phyloP scores from a whole-genome alignment of 2,329 filamentous ascomycete species.

The Aureobasidium sp. region DNA sequence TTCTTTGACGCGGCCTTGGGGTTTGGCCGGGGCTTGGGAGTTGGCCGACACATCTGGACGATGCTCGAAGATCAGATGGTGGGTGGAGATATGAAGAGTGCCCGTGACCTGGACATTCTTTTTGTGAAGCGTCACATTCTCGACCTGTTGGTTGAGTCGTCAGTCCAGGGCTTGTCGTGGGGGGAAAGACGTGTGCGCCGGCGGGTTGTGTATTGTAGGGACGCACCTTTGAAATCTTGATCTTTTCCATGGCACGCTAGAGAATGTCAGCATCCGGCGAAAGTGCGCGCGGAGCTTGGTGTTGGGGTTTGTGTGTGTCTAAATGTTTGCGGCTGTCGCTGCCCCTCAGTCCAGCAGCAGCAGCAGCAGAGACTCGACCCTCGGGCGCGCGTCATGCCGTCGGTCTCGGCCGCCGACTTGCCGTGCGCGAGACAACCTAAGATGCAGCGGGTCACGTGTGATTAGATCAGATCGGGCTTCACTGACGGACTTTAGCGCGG shows the following conservation, averaged over 20 bases:
- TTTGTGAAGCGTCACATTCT: conserved; percentile 54
- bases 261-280: neutral
- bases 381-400: neutral
- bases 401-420: neutral
- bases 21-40: conserved; percentile 28
- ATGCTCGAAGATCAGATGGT: conserved; percentile 60
- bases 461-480: neutral
- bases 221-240: conserved; percentile 11
- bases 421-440: neutral
- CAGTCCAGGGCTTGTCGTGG: neutral
- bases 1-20: conserved; percentile 52
- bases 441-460: neutral
- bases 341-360: neutral
- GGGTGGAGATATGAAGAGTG: conserved; percentile 55
- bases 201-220: neutral
- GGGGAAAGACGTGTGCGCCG: neutral
- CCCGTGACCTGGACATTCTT: conserved; percentile 51
- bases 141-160: conserved; percentile 36
- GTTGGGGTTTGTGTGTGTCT: neutral
- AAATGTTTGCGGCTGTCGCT: neutral
- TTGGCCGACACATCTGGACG: conserved; percentile 32
- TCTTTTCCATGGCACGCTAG: conserved; percentile 17
- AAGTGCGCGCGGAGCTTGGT: neutral
- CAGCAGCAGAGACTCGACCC: conserved; percentile 2
- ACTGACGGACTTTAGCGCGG: neutral